These are phyloP conservation scores for Elsinoe australis DNA, from an alignment of 2,329 filamentous ascomycete genomes.

Conservation along the genomic window DNA sequence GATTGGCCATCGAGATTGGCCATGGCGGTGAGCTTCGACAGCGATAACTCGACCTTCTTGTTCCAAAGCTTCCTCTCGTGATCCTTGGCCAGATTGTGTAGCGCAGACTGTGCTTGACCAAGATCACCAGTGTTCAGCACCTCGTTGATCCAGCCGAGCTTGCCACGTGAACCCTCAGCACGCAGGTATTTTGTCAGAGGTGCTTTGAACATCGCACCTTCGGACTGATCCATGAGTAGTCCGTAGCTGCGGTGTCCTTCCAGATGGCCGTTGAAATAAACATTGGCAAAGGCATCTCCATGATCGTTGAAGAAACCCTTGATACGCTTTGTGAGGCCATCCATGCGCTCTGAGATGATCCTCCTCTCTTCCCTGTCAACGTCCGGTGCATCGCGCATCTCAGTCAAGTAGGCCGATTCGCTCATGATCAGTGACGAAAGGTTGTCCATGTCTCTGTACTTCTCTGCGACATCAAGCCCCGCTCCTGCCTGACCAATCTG, in stretches of 20 bases:
- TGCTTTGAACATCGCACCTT: constrained; percentile 59
- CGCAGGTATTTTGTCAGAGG: constrained; percentile 74
- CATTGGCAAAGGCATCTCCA: constrained; percentile 60
- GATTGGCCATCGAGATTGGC: constrained; percentile 45
- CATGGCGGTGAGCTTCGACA: constrained; percentile 70
- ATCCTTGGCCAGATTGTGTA: constrained; percentile 61
- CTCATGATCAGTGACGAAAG: constrained; percentile 48
- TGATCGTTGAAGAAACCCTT: constrained; percentile 54
- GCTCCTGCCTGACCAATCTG: constrained; percentile 48
- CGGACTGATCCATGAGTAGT: constrained; percentile 48
- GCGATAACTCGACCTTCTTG: constrained; percentile 84
- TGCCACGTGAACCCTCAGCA: constrained; percentile 61
- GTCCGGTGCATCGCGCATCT: constrained; percentile 32
- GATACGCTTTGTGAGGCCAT: constrained; percentile 35
- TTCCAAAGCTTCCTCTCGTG: constrained; percentile 79
- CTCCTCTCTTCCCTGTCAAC: constrained; percentile 27
- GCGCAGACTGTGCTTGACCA: constrained; percentile 59
- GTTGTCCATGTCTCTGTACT: constrained; percentile 55
- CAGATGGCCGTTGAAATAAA: constrained; percentile 64
- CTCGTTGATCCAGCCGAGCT: constrained; percentile 93
- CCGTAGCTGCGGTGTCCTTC: constrained; percentile 18
- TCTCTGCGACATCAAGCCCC: constrained; percentile 55
- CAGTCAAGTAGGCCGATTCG: constrained; percentile 35
- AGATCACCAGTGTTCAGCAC: constrained; percentile 69
- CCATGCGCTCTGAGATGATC: constrained; percentile 42